Evolutionary conservation across 2,329 filamentous ascomycete species (phyloP), one percentile per base, ranked within the genome.

Genomic region (Pseudomassariella vexata): DNA sequence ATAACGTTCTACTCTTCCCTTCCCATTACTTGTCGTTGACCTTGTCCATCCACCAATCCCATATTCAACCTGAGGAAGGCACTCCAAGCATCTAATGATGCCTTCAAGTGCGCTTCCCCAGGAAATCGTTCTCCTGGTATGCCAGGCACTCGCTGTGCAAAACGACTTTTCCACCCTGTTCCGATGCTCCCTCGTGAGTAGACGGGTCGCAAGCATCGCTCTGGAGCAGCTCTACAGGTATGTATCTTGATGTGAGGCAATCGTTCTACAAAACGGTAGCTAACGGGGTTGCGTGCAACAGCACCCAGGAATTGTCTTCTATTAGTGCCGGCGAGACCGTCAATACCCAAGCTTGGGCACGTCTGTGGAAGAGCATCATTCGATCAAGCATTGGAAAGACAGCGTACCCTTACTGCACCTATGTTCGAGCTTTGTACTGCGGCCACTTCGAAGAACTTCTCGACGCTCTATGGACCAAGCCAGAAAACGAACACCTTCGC

Each of bases 291-390:
- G n/a, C n/a, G n/a, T n/a, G n/a, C n/a, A n/a, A n/a, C n/a, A 72
- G 69, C 41, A 62, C 69, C 30, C 60, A 70, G 33, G 60, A 71
- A 38, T 49, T 58, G n/a, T 64, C 63, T 6, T 55, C 59, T 6
- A 58, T 66, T 11, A 60, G 55, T 39, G 59, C 55, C 22, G 59
- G 64, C 27, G 64, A 67, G 53, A 60, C 45, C 42, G 52, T 40
- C 15, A 50, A 49, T 30, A 49, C 52, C 37, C 37, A 65, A 33
- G 72, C 72, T 55, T 80, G 76, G 70, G 73, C 76, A 2, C 65
- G 73, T 6, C 54, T 84, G 29, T 87, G 82, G 82, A 70, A 73
- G 30, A 79, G 79, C 3, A 73, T 86, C 42, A 72, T 83, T 36
- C 60, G 77, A 6, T 86, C 82, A 7, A 76, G 76, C 36, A 56